A percentile compares a stretch with the other conserved stretches of the same genome.
Evolutionary conservation across 306 rosid species (phyloP).

Genomic region (Calophaca sinica): DNA sequence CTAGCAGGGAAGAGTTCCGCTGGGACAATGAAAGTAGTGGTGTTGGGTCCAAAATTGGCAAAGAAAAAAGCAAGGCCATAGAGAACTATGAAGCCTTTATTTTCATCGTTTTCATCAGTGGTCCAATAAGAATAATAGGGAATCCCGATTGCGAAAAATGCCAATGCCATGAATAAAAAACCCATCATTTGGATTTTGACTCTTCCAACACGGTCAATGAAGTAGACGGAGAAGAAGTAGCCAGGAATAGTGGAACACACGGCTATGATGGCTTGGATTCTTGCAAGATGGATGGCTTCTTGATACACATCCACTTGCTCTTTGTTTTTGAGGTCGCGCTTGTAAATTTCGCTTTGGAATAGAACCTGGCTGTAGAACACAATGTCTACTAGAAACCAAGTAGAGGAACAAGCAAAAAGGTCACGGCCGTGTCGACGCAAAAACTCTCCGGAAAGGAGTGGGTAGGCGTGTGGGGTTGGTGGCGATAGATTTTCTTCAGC

Average conservation of each 20-base stretch:
- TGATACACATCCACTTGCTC: neutral
- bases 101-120: rapidly evolving
- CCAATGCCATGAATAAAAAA: conserved; percentile 62
- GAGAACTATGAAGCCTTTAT: conserved; percentile 56
- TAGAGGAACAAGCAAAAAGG: conserved; percentile 64
- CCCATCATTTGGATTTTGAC: conserved; percentile 73
- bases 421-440: conserved; percentile 69
- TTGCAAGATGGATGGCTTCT: conserved; percentile 54
- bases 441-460: conserved; percentile 60
- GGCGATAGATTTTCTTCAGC: conserved; percentile 51
- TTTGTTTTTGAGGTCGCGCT: neutral
- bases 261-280: conserved; percentile 67
- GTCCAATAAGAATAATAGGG: conserved; percentile 64
- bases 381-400: conserved; percentile 71
- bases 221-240: conserved; percentile 71
- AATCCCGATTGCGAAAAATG: conserved; percentile 61
- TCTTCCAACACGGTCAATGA: conserved; percentile 76
- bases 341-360: conserved; percentile 69
- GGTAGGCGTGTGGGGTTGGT: conserved; percentile 33
- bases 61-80: conserved; percentile 82
- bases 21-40: conserved; percentile 81
- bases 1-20: conserved; percentile 87
- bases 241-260: conserved; percentile 76
- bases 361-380: conserved; percentile 80
- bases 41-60: conserved; percentile 89